These are phyloP conservation scores for Psilocybe mexicana DNA, from an alignment of 1,284 basidiomycete species.

Conservation along the genomic window DNA sequence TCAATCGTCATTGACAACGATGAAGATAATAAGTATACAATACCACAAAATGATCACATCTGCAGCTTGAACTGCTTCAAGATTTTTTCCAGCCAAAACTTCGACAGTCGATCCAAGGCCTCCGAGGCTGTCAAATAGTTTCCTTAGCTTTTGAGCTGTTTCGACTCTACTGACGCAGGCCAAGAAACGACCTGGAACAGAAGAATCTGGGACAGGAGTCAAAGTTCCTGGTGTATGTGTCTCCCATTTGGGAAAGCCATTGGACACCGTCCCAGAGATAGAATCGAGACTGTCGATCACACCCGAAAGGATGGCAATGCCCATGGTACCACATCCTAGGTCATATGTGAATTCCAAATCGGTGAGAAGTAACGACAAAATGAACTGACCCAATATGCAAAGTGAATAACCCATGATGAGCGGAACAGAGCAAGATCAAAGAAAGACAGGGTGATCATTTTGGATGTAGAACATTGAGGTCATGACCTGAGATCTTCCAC, in stretches of 20 bases:
- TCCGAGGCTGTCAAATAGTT: constrained; percentile 62
- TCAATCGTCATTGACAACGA: not conserved
- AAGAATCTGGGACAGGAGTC: constrained; percentile 71
- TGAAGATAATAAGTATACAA: constrained; percentile 24
- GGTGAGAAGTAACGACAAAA: not conserved
- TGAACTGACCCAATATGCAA: constrained; percentile 52
- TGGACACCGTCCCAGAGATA: constrained; percentile 37
- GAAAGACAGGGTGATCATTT: not conserved
- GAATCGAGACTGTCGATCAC: constrained; percentile 75
- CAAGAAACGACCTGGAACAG: constrained; percentile 82
- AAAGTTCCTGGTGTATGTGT: constrained; percentile 83
- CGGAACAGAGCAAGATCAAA: not conserved
- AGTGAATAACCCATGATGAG: constrained; percentile 59
- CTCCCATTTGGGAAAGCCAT: constrained; percentile 62
- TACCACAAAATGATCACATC: constrained; percentile 91
- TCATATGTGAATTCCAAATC: constrained; percentile 8
- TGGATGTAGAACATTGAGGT: not conserved
- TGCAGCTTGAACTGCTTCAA: constrained; percentile 69
- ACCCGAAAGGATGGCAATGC: constrained; percentile 92
- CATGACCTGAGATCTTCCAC: not conserved
- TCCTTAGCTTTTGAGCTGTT: constrained; percentile 70
- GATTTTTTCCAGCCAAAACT: constrained; percentile 71
- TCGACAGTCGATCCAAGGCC: constrained; percentile 66
- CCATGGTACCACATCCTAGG: constrained; percentile 98
- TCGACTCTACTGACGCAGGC: constrained; percentile 87